Base-by-base conservation (phyloP, 306 rosid species). In the Parietaria judaica region DNA sequence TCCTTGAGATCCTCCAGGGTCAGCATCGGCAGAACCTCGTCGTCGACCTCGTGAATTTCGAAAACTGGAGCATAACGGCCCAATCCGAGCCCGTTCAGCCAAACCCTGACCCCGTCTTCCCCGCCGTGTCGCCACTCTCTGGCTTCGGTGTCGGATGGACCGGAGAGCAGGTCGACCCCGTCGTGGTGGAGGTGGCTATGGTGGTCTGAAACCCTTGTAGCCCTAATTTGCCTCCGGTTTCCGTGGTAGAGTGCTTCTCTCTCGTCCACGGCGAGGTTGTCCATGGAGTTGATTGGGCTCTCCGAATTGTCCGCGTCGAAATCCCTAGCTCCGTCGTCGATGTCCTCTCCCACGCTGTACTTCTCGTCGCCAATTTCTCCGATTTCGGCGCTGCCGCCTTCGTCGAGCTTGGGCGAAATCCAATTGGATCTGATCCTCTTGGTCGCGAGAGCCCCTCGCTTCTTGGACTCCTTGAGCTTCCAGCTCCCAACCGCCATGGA, bases 21-120 rank as follows among this genome's bases (percentile, higher is more conserved):
- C 63, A 92, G 67, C 96, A 86, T 79, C 16, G 99, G 95, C 84
- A 92, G 72, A 9, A 92, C 81, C 68, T 92, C 99, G 52, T 88
- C 96, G 74, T 92, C 98, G 23, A 92, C 98, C 70, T 92, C 98
- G 39, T 92, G 96, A 34, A 92, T 81, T 74, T 92, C 96, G 6
- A 92, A 92, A 53, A 92, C 88, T 0, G 96, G 94, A 0, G 94
- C 96, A 82, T 92, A 92, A 44, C 98, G 74, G 14, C 98, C 77
- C 66, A 92, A 75, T 12, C 99, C 96, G 48, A 92, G 72, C 0
- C 94, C 99, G 69, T 84, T 84, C 47, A 92, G 96, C 96, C 96
- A 92, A 80, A 82, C 74, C 76, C 90, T 82, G 39, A 92, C 92
- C 54, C 85, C 95, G 78, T 92, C 95, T 72, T 86, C 96, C 8